Evolutionary conservation across 768 basidiomycete species (phyloP).

Genomic region (Boletus reticuloceps): DNA sequence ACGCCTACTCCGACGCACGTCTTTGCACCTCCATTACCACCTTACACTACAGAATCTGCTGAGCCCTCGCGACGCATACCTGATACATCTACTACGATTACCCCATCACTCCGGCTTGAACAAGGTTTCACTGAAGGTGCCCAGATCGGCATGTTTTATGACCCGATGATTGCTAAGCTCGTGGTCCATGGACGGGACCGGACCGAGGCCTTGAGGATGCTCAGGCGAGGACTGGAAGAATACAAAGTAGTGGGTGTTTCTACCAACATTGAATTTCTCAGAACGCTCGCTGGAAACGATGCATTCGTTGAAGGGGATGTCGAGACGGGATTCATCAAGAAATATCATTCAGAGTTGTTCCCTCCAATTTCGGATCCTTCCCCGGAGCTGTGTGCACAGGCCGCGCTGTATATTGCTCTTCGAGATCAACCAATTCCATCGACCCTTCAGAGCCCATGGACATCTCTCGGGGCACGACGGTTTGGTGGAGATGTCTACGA

Average conservation of each 20-base stretch:
- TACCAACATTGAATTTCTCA: slow-evolving; percentile 89
- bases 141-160: slow-evolving; percentile 85
- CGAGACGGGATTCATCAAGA: slow-evolving; percentile 94
- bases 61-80: slow-evolving; percentile 23
- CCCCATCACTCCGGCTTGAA: slow-evolving; percentile 77
- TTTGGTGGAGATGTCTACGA: slow-evolving; percentile 75
- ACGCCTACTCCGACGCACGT: slow-evolving; percentile 71
- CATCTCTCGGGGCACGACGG: slow-evolving; percentile 64
- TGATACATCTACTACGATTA: slow-evolving; percentile 27
- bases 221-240: slow-evolving; percentile 79
- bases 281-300: slow-evolving; percentile 69
- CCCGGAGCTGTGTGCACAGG: slow-evolving; percentile 68
- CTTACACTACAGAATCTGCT: slow-evolving; percentile 26
- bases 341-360: slow-evolving; percentile 82
- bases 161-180: slow-evolving; percentile 90
- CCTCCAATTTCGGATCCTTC: slow-evolving; percentile 58
- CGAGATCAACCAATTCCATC: slow-evolving; percentile 49
- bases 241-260: slow-evolving; percentile 90
- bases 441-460: slow-evolving; percentile 57
- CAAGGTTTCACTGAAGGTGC: slow-evolving; percentile 83
- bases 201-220: slow-evolving; percentile 76
- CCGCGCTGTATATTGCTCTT: slow-evolving; percentile 71
- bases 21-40: slow-evolving; percentile 51
- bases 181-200: slow-evolving; percentile 86
- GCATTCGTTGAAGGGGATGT: slow-evolving; percentile 78